Base-by-base conservation (phyloP, 1,139 yeast species). In the Magnusiomyces suaveolens region DNA sequence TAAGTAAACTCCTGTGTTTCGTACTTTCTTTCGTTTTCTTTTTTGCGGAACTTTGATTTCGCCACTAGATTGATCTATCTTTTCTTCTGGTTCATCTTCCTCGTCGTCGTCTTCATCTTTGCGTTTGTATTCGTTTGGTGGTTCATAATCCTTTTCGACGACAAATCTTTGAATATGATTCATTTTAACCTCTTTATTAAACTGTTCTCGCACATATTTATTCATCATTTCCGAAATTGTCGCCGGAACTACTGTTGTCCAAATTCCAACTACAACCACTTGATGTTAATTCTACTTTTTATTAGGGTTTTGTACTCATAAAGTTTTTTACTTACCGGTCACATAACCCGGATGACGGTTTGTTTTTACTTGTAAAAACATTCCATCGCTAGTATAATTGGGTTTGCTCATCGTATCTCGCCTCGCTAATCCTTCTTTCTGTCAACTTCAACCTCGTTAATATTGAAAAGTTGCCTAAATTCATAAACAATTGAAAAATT, bases 181-280 rank as follows among this genome's bases (percentile, higher is more conserved):
- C 12, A 69, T 58, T 2, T 51, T 48, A 16, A 59, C 59, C 48
- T 62, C 64, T 14, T 67, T 50, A 24, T 57, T 32, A 49, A 54
- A 60, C 33, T 54, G 54, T 32, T 52, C 56, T 50, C 57, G 66
- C 48, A 70, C 63, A 29, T 63, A 67, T 60, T 64, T 64, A 23
- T 76, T 63, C 16, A 73, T 63, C 36, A 60, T 55, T 14, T 71
- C 62, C 10, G 83, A 76, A 12, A 68, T 64, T 55, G 63, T 66
- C 0, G 84, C 80, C 6, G 73, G 66, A 6, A 81, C 74, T 32
- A 68, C 68, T 3, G 78, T 69, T 0, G 80, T 72, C 94, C 95
- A 87, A 1, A 53, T 56, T 10, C 48, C 49, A 41, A 54, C 53
- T 53, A 39, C 24, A 38, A 38, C 4, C 4, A 4, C 4, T n/a